Conservation (phyloP, 2,329 filamentous ascomycete species). For the Diaporthe batatas region DNA sequence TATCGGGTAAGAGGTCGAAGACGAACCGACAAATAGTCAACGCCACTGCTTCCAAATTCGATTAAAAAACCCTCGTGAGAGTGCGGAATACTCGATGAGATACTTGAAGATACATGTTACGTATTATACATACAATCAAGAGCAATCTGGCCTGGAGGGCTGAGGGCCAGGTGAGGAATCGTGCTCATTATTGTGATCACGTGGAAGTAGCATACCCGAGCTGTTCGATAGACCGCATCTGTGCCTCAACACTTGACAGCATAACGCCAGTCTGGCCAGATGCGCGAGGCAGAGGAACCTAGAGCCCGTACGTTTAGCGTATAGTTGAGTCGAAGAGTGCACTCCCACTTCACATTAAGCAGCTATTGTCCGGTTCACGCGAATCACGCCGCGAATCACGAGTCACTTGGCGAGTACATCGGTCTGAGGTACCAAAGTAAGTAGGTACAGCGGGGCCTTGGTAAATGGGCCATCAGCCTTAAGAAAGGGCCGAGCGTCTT, state of each 20-base stretch:
- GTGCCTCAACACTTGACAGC: not conserved
- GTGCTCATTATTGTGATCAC: no score
- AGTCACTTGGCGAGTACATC: not conserved
- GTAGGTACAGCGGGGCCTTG: not conserved
- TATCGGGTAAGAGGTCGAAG: not conserved
- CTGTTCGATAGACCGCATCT: no score
- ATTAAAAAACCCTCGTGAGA: not conserved
- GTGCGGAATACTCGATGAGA: not conserved
- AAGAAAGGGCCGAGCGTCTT: constrained; percentile 1
- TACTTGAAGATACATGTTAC: no score
- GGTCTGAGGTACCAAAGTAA: not conserved
- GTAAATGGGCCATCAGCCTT: not conserved
- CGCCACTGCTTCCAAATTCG: not conserved
- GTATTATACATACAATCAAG: not conserved
- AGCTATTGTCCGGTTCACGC: not conserved
- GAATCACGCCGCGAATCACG: not conserved
- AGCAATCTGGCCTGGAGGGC: not conserved
- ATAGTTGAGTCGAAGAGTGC: no score
- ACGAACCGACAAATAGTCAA: not conserved
- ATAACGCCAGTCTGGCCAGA: not conserved
- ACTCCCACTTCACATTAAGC: not conserved
- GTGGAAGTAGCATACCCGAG: not conserved
- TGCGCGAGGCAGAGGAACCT: not conserved
- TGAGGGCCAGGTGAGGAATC: not conserved
- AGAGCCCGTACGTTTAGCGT: no score